Percentiles rank a stretch among this genome's conserved stretches.
Evolutionary conservation across 2,329 filamentous ascomycete genomes (phyloP).

Genomic region (Alternaria alternata): DNA sequence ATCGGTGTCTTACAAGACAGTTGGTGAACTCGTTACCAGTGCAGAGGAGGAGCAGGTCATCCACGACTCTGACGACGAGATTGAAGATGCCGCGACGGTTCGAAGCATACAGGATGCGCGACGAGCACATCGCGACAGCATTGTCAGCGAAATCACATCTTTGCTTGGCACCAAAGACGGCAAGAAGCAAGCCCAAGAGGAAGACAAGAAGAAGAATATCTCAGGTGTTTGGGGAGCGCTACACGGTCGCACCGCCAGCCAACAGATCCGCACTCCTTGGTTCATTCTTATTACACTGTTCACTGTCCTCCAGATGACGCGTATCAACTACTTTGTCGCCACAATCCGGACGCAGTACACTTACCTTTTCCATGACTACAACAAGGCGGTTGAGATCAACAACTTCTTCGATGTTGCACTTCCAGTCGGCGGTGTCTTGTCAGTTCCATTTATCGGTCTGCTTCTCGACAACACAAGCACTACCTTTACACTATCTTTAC

Average conservation of each 20-base stretch:
- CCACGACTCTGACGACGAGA: slow-evolving; percentile 65
- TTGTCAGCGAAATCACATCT: slow-evolving; percentile 75
- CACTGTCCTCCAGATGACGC: slow-evolving; percentile 72
- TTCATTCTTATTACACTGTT: slow-evolving; percentile 85
- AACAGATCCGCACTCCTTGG: slow-evolving; percentile 83
- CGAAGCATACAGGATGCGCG: slow-evolving; percentile 62
- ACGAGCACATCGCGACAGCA: slow-evolving; percentile 66
- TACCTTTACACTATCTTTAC: slow-evolving; percentile 70
- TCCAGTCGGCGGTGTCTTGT: slow-evolving; percentile 82
- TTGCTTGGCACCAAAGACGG: slow-evolving; percentile 73
- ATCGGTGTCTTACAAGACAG: slow-evolving; percentile 59
- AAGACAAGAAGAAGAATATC: slow-evolving; percentile 73
- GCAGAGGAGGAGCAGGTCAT: slow-evolving; percentile 63
- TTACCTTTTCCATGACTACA: slow-evolving; percentile 71
- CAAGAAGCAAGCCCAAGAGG: slow-evolving; percentile 68
- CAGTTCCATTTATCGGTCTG: slow-evolving; percentile 84
- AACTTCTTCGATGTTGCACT: slow-evolving; percentile 86
- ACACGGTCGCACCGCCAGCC: slow-evolving; percentile 72
- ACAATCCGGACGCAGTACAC: slow-evolving; percentile 85
- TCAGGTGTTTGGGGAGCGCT: slow-evolving; percentile 88
- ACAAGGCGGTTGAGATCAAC: slow-evolving; percentile 74
- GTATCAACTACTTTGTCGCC: slow-evolving; percentile 93
- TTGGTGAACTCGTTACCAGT: slow-evolving; percentile 81
- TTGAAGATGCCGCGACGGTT: slow-evolving; percentile 58
- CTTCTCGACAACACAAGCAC: slow-evolving; percentile 81